These are phyloP conservation scores for Coemansia umbellata DNA, from an alignment of 192 early-diverging fungal species.

Conservation along the genomic window DNA sequence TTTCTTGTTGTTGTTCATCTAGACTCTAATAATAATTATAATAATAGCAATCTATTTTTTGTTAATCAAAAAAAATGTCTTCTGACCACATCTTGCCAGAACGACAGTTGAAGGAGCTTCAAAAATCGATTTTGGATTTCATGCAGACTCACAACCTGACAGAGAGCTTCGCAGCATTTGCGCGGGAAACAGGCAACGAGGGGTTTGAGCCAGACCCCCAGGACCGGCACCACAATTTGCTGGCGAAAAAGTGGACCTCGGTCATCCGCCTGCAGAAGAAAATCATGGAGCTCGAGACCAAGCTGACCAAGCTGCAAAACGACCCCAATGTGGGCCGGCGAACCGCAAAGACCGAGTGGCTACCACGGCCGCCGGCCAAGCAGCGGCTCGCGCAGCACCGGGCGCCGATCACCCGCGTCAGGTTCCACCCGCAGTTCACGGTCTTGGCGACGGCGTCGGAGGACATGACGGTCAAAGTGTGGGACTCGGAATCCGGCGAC, in stretches of 20 bases:
- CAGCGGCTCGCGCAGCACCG: slow-evolving; percentile 74
- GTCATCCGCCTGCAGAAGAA: slow-evolving; percentile 91
- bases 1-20: neutral
- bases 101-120: slow-evolving; percentile 72
- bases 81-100: slow-evolving; percentile 55
- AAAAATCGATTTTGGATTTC: slow-evolving; percentile 81
- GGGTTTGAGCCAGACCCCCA: slow-evolving; percentile 71
- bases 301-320: slow-evolving; percentile 71
- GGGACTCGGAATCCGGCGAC: slow-evolving; percentile 90
- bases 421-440: slow-evolving; percentile 84
- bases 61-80: slow-evolving; percentile 5
- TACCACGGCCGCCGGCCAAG: slow-evolving; percentile 80
- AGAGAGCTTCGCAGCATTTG: slow-evolving; percentile 64
- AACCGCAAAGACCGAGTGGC: slow-evolving; percentile 59
- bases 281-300: slow-evolving; percentile 91
- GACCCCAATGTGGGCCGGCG: slow-evolving; percentile 60
- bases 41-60: too few species aligned
- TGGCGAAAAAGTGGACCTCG: slow-evolving; percentile 86
- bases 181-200: slow-evolving; percentile 66
- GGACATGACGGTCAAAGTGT: slow-evolving; percentile 89
- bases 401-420: slow-evolving; percentile 71
- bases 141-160: slow-evolving; percentile 70
- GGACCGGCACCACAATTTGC: slow-evolving; percentile 52
- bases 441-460: slow-evolving; percentile 84
- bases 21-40: too few species aligned